Conservation (phyloP, 2,329 filamentous ascomycete species). For the Talaromyces sp. region DNA sequence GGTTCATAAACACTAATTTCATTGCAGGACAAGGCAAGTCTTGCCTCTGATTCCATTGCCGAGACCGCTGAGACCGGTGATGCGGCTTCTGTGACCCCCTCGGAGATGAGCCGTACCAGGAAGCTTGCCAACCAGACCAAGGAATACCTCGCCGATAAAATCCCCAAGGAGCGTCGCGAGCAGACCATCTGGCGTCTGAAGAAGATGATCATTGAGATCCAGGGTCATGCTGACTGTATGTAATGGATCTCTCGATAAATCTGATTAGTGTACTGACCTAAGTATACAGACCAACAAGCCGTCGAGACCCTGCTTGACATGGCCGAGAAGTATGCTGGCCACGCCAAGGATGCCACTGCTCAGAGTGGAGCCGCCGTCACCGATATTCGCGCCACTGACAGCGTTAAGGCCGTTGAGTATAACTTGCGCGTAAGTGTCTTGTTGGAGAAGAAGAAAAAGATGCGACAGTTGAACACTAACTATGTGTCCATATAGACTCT, state of each 20-base stretch:
- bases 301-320: slow-evolving; percentile 82
- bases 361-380: slow-evolving; percentile 70
- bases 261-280: not conserved
- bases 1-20: not conserved
- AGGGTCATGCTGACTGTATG: slow-evolving; percentile 86
- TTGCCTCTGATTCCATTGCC: slow-evolving; percentile 46
- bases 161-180: slow-evolving; percentile 89
- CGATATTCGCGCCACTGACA: slow-evolving; percentile 67
- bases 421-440: slow-evolving; percentile 62
- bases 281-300: slow-evolving; percentile 70
- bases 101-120: slow-evolving; percentile 51
- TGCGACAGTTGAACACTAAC: not conserved
- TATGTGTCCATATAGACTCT: slow-evolving; percentile 53
- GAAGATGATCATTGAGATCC: slow-evolving; percentile 97
- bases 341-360: slow-evolving; percentile 67
- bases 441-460: not conserved
- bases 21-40: slow-evolving; percentile 54
- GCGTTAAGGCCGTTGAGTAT: slow-evolving; percentile 71
- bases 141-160: slow-evolving; percentile 81
- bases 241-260: slow-evolving; percentile 11
- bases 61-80: slow-evolving; percentile 56
- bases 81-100: slow-evolving; percentile 49
- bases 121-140: slow-evolving; percentile 53
- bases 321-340: slow-evolving; percentile 80
- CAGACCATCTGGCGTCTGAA: slow-evolving; percentile 90